Conservation (phyloP, 495 filamentous ascomycete genomes). For the Trichocladium uniseriatum region DNA sequence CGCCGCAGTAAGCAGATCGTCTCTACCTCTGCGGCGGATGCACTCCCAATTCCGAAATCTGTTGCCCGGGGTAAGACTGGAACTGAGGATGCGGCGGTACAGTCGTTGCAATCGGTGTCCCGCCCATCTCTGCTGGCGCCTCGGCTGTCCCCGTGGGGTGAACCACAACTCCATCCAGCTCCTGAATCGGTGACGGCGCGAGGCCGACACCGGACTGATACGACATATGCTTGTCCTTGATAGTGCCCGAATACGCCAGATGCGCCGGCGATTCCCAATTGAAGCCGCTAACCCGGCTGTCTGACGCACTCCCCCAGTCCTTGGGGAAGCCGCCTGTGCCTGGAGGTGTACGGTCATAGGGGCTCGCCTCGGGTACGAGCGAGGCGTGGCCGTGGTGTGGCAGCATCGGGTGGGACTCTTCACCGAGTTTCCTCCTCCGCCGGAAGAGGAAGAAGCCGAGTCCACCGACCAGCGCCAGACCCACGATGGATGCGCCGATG, state of each 20-base stretch:
- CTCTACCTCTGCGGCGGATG: neutral
- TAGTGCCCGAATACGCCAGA: slow-evolving; percentile 2
- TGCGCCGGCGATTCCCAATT: slow-evolving; percentile 28
- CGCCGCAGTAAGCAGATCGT: too few species aligned
- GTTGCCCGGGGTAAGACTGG: neutral
- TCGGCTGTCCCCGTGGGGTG: neutral
- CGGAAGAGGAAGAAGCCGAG: slow-evolving; percentile 19
- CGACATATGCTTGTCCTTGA: neutral
- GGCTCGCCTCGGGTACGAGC: neutral
- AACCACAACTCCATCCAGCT: neutral
- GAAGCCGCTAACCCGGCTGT: slow-evolving; percentile 15
- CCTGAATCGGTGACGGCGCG: slow-evolving; percentile 1
- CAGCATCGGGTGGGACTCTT: slow-evolving; percentile 31
- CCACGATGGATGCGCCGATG: slow-evolving; percentile 16
- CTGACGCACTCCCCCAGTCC: slow-evolving; percentile 12
- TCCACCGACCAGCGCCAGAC: slow-evolving; percentile 14
- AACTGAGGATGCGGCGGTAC: neutral
- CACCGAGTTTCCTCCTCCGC: slow-evolving; percentile 12
- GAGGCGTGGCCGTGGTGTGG: slow-evolving; percentile 14
- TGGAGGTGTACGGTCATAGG: slow-evolving; percentile 6
- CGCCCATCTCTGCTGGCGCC: slow-evolving; percentile 9
- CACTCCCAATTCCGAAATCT: neutral
- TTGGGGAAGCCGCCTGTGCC: slow-evolving; percentile 8
- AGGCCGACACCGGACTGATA: neutral
- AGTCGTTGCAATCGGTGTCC: neutral